phyloP scores from a whole-genome alignment of 257 asterid genomes.

The Ilex asprella region DNA sequence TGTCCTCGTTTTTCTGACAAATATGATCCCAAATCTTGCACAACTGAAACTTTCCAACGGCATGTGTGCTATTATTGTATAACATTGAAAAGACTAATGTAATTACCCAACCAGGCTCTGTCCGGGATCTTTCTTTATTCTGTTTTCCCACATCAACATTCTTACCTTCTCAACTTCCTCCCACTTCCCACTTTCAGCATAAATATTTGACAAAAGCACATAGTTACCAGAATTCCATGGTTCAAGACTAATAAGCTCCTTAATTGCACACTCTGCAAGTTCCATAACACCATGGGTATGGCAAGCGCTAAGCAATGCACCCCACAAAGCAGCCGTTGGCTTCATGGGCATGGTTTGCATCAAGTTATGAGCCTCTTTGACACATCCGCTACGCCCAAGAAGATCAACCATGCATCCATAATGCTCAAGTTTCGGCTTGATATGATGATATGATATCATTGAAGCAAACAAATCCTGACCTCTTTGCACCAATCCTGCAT shows the following conservation, averaged over 20 bases:
- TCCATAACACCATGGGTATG: constrained; percentile 31
- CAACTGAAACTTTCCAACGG: too few species aligned
- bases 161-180: not conserved
- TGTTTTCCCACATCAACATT: not conserved
- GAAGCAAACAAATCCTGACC: not conserved
- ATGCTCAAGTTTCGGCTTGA: constrained; percentile 31
- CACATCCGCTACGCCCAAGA: constrained; percentile 28
- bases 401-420: constrained; percentile 49
- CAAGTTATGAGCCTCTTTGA: constrained; percentile 25
- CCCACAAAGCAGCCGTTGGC: constrained; percentile 43
- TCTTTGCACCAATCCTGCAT: constrained; percentile 5
- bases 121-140: not conserved
- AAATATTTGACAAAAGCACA: constrained; percentile 40
- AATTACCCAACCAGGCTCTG: too few species aligned
- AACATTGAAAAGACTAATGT: too few species aligned
- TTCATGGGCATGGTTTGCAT: constrained; percentile 29
- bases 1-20: too few species aligned
- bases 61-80: too few species aligned
- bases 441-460: not conserved
- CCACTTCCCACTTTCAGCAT: constrained; percentile 16
- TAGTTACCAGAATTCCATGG: constrained; percentile 44
- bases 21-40: too few species aligned
- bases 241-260: constrained; percentile 34
- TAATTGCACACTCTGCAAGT: constrained; percentile 31
- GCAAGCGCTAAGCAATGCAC: constrained; percentile 40